Evolutionary conservation across 176 grass and related monocot genomes (phyloP), one percentile per base, ranked within the genome.

Genomic region (Areca catechu): DNA sequence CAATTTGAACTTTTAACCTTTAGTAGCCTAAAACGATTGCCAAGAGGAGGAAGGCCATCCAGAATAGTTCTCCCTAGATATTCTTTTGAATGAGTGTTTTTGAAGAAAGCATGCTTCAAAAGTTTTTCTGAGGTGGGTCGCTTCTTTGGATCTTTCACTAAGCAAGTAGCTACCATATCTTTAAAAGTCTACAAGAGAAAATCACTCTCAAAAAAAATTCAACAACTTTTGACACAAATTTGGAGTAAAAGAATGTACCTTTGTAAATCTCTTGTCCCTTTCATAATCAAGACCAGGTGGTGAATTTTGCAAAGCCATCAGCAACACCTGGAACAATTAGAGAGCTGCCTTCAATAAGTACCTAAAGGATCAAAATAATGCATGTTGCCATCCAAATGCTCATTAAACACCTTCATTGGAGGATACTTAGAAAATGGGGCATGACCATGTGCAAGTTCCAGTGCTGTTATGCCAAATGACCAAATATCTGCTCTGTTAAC

Each of bases 301-400:
- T 49, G 93, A 87, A 91, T 92, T 92, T 74, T 98, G 93, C 55
- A 89, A 82, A 43, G 87, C 92, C 93, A 92, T 98, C 53, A 98
- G 88, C 78, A 92, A 83, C 51, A 92, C 88, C 83, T 95, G 65
- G 5, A 29, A 29, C 27, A 29, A 29, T 29, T 29, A 29, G 27
- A 29, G 27, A 29, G 27, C 27, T 29, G 27, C 5, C 27, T 29
- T 29, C 47, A 86, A 65, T 65, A 29, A 1, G 27, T 29, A 29
- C 27, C 27, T 1, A 29, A 29, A 29, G 27, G 27, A 29, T 29
- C 27, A 29, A 29, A 29, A 29, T 29, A 29, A 29, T 29, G 27
- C 27, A 29, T 29, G 6, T 29, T 6, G 27, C 5, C 27, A 6
- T 29, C 27, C 27, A 29, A 29, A 29, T 29, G 27, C 27, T 29